A percentile compares a stretch with the other conserved stretches of the same genome.
Evolutionary conservation across 441 rosid genomes (phyloP).

Genomic region (Croton laevigatus): DNA sequence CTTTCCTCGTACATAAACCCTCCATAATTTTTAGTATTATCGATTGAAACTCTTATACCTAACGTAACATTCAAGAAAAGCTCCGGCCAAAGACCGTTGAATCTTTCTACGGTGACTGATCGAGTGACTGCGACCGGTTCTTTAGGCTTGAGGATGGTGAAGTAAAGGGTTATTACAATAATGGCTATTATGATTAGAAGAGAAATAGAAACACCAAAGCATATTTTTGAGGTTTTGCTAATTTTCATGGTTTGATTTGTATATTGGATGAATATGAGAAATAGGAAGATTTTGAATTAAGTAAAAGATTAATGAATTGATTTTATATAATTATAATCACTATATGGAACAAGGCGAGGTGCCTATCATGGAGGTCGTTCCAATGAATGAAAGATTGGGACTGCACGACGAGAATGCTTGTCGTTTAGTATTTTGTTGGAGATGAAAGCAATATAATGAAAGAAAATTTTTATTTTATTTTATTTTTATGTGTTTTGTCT

Average conservation of each 20-base stretch:
- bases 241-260: constrained; percentile 11
- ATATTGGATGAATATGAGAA: too few species aligned
- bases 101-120: constrained; percentile 22
- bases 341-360: too few species aligned
- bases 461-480: too few species aligned
- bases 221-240: constrained; percentile 24
- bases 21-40: constrained; percentile 45
- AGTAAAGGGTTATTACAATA: constrained; percentile 22
- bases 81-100: neutral
- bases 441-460: too few species aligned
- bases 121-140: constrained; percentile 31
- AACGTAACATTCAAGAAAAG: constrained; percentile 30
- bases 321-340: neutral
- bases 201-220: constrained; percentile 20
- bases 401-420: neutral
- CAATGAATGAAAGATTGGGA: constrained; percentile 11
- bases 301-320: too few species aligned
- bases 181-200: constrained; percentile 20
- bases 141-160: constrained; percentile 46
- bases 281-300: neutral
- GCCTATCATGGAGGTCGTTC: constrained; percentile 16
- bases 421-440: constrained; percentile 12
- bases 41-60: constrained; percentile 24
- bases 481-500: too few species aligned
- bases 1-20: constrained; percentile 31